These are phyloP conservation scores for Apiospora rasikravindrae DNA, from an alignment of 2,329 filamentous ascomycete species.

Conservation along the genomic window DNA sequence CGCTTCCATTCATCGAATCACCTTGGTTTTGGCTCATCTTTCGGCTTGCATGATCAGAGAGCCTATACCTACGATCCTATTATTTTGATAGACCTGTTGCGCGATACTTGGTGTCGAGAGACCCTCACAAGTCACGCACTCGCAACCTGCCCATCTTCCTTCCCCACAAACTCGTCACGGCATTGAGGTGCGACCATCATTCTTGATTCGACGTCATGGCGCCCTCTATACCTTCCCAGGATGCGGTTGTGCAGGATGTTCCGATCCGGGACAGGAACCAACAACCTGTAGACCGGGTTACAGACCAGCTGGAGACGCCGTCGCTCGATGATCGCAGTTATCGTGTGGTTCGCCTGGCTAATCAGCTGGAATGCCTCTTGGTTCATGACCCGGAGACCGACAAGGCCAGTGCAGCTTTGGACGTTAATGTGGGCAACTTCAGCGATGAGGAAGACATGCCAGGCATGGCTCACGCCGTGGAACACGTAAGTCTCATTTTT, in stretches of 20 bases:
- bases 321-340: conserved; percentile 80
- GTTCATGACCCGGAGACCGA: conserved; percentile 95
- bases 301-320: conserved; percentile 39
- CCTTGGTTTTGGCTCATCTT: neutral
- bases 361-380: conserved; percentile 87
- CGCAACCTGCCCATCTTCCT: conserved; percentile 59
- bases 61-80: neutral
- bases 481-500: conserved; percentile 70
- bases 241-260: conserved; percentile 31
- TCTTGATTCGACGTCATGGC: conserved; percentile 18
- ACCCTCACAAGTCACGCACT: conserved; percentile 96
- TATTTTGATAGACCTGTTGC: neutral
- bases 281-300: conserved; percentile 42
- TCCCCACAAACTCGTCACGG: conserved; percentile 53
- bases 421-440: conserved; percentile 89
- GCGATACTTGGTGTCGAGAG: conserved; percentile 43
- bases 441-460: conserved; percentile 90
- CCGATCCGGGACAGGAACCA: conserved; percentile 38
- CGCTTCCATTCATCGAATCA: conserved; percentile 15
- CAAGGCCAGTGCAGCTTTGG: conserved; percentile 93
- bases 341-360: conserved; percentile 81
- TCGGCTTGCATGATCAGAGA: conserved; percentile 1
- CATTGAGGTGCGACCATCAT: neutral
- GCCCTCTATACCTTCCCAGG: conserved; percentile 27
- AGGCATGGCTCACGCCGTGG: conserved; percentile 93